These are phyloP conservation scores for Eutypa lata DNA, from an alignment of 2,329 filamentous ascomycete genomes.

Conservation along the genomic window DNA sequence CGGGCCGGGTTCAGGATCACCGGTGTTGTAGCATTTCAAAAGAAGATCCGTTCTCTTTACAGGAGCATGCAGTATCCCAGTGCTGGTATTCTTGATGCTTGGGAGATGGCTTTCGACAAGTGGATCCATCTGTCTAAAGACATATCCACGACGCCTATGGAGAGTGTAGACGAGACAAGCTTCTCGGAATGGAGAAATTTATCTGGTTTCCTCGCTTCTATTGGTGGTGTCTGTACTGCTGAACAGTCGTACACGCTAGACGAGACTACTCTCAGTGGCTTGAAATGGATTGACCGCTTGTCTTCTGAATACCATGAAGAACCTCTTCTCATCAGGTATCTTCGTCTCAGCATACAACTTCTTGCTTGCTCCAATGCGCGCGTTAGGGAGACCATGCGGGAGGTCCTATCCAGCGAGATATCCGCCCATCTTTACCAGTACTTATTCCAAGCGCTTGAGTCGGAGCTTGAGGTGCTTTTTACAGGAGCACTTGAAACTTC, in stretches of 20 bases:
- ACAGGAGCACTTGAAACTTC: constrained; percentile 51
- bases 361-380: constrained; percentile 62
- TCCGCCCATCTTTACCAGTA: constrained; percentile 59
- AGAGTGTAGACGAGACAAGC: constrained; percentile 52
- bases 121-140: constrained; percentile 65
- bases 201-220: constrained; percentile 64
- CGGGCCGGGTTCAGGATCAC: constrained; percentile 61
- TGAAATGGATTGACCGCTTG: constrained; percentile 63
- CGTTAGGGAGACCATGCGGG: constrained; percentile 64
- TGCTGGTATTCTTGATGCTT: constrained; percentile 64
- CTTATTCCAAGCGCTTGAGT: constrained; percentile 62
- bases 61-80: constrained; percentile 61
- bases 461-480: constrained; percentile 62
- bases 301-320: constrained; percentile 59
- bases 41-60: constrained; percentile 58
- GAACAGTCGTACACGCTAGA: constrained; percentile 55
- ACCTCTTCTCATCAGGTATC: constrained; percentile 56
- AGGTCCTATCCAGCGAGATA: constrained; percentile 64
- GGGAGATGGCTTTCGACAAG: constrained; percentile 63
- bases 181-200: constrained; percentile 67
- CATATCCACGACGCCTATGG: constrained; percentile 50
- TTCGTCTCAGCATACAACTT: constrained; percentile 62
- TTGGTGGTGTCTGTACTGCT: constrained; percentile 64
- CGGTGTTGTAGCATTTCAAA: constrained; percentile 67
- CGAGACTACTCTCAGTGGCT: constrained; percentile 52